Evolutionary conservation across 345 rosid genomes (phyloP), one percentile per base, ranked within the genome.

Genomic region (Salix dunnii): DNA sequence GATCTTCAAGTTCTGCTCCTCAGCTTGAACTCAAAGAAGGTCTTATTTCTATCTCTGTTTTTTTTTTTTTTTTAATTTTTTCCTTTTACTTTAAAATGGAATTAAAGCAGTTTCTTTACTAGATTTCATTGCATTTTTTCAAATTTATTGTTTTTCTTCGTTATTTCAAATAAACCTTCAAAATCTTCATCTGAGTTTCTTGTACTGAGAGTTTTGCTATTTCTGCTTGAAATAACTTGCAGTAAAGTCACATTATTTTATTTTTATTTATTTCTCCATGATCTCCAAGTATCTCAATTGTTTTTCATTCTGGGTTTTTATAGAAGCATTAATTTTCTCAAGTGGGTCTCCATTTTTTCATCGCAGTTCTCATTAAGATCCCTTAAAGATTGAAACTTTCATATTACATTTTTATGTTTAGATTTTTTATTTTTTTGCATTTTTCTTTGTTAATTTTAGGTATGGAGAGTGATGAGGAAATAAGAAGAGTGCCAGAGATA

Each of bases 401-500:
- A 3, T 74, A 21, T 36, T 66, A 14, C 36, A 35, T 38, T 74
- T 33, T 73, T 70, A 17, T 21, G 60, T 64, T n/a, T 25, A 2
- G 13, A 58, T 25, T 73, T 62, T 72, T 12, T 21, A 35, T 33
- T 31, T 20, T 68, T 55, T 17, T 62, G 76, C 40, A 74, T 33
- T 70, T 60, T 35, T 21, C 38, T 63, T 25, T 30, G 3, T 48
- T 42, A 9, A 25, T 31, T 64, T 17, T 67, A 96, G 99, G 97
- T 11, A 75, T 96, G 78, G 98, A 96, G 82, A 96, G 99, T 51
- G 99, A 96, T 68, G 98, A 96, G 81, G 99, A 96, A 90, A 92
- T 91, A 79, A 85, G 98, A 64, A 88, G 97, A 84, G 98, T 92
- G 49, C 98, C 99, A 58, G 97, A 94, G 83, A 80, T 96, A 75